phyloP scores from a whole-genome alignment of 2,329 filamentous ascomycete species.

The Pseudogymnoascus sp. region DNA sequence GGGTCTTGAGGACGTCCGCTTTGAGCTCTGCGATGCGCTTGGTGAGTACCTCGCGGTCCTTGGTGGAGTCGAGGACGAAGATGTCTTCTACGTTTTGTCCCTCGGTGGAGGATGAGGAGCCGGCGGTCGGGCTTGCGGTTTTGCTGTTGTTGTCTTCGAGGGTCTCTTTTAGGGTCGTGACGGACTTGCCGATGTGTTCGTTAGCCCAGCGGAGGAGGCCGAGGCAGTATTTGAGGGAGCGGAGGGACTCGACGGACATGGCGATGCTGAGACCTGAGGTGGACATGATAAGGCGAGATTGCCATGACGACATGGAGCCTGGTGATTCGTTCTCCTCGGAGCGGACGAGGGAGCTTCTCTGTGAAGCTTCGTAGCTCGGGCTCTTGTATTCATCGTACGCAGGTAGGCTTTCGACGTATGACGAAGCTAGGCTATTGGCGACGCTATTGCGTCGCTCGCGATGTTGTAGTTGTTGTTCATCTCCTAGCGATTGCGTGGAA shows the following conservation, averaged over 20 bases:
- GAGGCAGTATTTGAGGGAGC: conserved; percentile 77
- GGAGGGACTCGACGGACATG: conserved; percentile 80
- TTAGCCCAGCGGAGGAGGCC: conserved; percentile 75
- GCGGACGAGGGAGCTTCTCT: conserved; percentile 17
- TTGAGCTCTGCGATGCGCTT: conserved; percentile 54
- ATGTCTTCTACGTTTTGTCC: conserved; percentile 15
- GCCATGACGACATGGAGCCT: conserved; percentile 47
- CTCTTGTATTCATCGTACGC: conserved; percentile 75
- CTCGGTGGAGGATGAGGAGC: conserved; percentile 4
- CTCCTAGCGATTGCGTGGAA: conserved; percentile 25
- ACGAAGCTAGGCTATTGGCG: conserved; percentile 11
- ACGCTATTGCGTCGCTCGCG: conserved; percentile 23
- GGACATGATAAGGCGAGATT: conserved; percentile 75
- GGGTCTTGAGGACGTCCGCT: conserved; percentile 63
- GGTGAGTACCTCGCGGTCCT: conserved; percentile 22
- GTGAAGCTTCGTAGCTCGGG: conserved; percentile 60
- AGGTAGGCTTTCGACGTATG: conserved; percentile 64
- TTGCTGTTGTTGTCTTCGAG: conserved; percentile 60
- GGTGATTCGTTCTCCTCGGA: conserved; percentile 17
- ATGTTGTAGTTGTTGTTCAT: conserved; percentile 18
- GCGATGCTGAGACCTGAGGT: conserved; percentile 86
- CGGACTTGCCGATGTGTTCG: conserved; percentile 66
- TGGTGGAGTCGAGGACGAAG: neutral
- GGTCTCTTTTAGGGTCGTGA: conserved; percentile 63
- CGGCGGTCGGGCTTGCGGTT: conserved; percentile 19